A percentile compares a stretch with the other conserved stretches of the same genome.
Conservation (phyloP, 1,284 basidiomycete species). For the Boletellus dicymbophilus region DNA sequence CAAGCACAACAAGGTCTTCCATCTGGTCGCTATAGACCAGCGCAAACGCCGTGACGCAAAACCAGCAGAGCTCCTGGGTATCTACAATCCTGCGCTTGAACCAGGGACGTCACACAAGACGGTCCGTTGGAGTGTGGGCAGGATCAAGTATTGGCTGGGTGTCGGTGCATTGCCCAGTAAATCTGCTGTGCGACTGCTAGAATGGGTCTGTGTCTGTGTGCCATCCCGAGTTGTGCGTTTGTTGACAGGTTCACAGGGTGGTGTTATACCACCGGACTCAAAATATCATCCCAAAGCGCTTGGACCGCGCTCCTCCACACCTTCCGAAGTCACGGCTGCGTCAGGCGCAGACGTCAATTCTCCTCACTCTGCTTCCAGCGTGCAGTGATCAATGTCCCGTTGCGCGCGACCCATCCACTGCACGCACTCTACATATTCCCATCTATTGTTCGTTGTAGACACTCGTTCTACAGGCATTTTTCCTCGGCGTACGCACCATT, state of each 20-base stretch:
- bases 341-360: neutral
- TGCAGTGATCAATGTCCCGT: too few species aligned
- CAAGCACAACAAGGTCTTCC: conserved; percentile 80
- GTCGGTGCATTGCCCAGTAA: conserved; percentile 86
- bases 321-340: neutral
- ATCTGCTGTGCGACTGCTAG: conserved; percentile 76
- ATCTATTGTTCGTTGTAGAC: conserved; percentile 9
- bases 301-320: conserved; percentile 11
- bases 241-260: conserved; percentile 44
- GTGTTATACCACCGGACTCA: conserved; percentile 48
- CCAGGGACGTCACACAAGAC: conserved; percentile 56
- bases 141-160: conserved; percentile 89
- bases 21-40: conserved; percentile 85
- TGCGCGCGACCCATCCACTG: neutral
- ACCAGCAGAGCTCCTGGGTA: conserved; percentile 88
- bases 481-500: conserved; percentile 9
- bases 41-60: conserved; percentile 81
- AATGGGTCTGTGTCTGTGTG: conserved; percentile 61
- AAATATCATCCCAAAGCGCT: conserved; percentile 47
- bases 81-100: conserved; percentile 75
- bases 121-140: conserved; percentile 87
- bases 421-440: conserved; percentile 1
- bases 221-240: neutral
- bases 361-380: too few species aligned
- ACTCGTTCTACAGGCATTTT: neutral